phyloP scores from a whole-genome alignment of 129 eudicot genomes.

The Logfia minima region DNA sequence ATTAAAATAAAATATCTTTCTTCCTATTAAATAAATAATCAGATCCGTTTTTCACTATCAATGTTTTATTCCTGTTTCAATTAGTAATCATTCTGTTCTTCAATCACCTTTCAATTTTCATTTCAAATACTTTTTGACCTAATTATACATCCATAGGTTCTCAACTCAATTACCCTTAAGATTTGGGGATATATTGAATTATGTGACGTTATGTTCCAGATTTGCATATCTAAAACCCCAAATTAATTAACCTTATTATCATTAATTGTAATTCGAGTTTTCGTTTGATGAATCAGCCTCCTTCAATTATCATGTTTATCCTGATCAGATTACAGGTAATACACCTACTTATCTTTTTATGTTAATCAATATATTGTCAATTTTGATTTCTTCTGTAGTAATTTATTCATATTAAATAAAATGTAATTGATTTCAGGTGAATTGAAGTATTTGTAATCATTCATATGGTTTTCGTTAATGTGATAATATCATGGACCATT shows the following conservation, averaged over 20 bases:
- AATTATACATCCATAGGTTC: slow-evolving; percentile 18
- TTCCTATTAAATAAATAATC: background rate
- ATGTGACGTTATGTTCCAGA: background rate
- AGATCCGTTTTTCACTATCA: slow-evolving; percentile 3
- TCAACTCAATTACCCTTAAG: slow-evolving; percentile 8
- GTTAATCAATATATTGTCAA: no score
- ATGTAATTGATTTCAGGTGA: slow-evolving; percentile 33
- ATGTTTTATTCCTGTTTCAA: slow-evolving; percentile 8
- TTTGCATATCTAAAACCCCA: background rate
- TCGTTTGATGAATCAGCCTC: slow-evolving; percentile 50
- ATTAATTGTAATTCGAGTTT: background rate
- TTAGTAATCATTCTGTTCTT: slow-evolving; percentile 15
- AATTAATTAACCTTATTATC: background rate
- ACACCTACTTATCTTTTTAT: no score
- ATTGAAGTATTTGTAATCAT: background rate
- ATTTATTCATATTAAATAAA: no score
- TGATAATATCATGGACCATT: slow-evolving; percentile 52
- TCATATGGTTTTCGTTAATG: slow-evolving; percentile 17
- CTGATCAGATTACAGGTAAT: slow-evolving; percentile 20
- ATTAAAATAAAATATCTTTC: background rate
- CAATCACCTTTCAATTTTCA: background rate
- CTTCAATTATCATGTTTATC: slow-evolving; percentile 12
- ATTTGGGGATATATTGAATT: slow-evolving; percentile 12
- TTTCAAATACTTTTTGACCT: slow-evolving; percentile 21
- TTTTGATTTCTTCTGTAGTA: no score